Evolutionary conservation across 2,329 filamentous ascomycete genomes (phyloP), one percentile per base, ranked within the genome.

Genomic region (Colletotrichum musicola): DNA sequence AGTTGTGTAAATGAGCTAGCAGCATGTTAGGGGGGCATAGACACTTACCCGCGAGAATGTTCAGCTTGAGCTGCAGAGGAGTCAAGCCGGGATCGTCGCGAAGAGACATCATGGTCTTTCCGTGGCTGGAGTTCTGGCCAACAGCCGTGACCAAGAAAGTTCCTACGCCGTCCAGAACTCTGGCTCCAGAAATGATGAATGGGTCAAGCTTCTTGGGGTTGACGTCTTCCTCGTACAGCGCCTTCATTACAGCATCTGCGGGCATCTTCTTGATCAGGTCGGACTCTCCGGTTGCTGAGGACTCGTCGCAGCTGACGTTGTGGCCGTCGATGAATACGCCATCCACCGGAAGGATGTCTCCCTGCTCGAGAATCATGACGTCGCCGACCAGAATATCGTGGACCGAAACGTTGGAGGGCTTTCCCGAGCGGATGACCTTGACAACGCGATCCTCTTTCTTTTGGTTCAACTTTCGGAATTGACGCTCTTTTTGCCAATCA

Each of bases 111-210:
- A 73, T 73, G 54, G 68, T 71, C 51, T 71, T 71, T 30, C 70
- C 72, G 46, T 72, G 68, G 59, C 64, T 71, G 4, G 68, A 73
- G 54, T 73, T 67, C 27, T 68, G 63, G 16, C 72, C 72, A 27
- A 73, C 72, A 16, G 70, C 71, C 12, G 72, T 73, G 3, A 73
- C 68, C 27, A 73, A 7, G 47, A 71, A 73, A 1, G 70, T 66
- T 13, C 71, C 71, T 20, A 71, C 67, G n/a, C 53, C 61, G 20
- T 71, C 66, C 0, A 90, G 88, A n/a, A 95, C 89, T 74, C 93
- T 93, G 6, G 91, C 91, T 53, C 93, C 93, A n/a, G 92, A 94
- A 4, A 95, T 84, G 71, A 95, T 93, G 77, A 95, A 95, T 0
- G 93, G 92, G 73, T 95, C 93, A 71, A 90, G 92, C 82, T 89